Percentiles rank a stretch among this genome's conserved stretches.
Evolutionary conservation across 768 basidiomycete species (phyloP).

Genomic region (Tricholoma sp.): DNA sequence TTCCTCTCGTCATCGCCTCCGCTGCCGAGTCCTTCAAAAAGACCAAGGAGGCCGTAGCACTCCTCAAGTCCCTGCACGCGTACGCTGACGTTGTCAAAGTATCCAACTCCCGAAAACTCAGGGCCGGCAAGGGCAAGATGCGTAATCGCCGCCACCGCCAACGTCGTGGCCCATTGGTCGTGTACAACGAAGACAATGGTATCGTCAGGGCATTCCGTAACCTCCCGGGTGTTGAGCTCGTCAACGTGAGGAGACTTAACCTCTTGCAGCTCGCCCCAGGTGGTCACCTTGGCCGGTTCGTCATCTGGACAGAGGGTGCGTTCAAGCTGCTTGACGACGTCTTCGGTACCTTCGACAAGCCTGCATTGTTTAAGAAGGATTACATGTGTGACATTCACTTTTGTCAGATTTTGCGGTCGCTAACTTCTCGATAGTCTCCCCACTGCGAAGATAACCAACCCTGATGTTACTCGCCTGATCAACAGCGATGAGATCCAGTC

Average conservation of each 20-base stretch:
- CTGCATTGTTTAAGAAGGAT: constrained; percentile 82
- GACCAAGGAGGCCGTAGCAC: constrained; percentile 94
- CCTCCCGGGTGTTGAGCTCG: constrained; percentile 95
- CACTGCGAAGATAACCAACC: constrained; percentile 93
- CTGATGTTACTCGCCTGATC: constrained; percentile 95
- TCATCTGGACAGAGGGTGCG: constrained; percentile 98
- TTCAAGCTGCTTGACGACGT: constrained; percentile 91
- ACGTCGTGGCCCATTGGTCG: constrained; percentile 94
- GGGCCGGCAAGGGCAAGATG: constrained; percentile 96
- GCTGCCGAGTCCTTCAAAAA: constrained; percentile 84
- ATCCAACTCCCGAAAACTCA: constrained; percentile 93
- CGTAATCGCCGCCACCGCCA: constrained; percentile 96
- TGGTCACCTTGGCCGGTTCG: constrained; percentile 97
- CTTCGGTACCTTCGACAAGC: constrained; percentile 92
- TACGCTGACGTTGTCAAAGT: constrained; percentile 95
- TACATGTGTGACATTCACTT: constrained; percentile 55
- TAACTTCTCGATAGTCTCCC: constrained; percentile 59
- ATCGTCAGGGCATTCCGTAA: constrained; percentile 99
- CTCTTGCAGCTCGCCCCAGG: constrained; percentile 98
- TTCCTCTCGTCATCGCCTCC: constrained; percentile 85
- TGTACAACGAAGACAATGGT: constrained; percentile 96
- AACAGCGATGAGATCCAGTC: constrained; percentile 99
- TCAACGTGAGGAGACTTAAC: constrained; percentile 91
- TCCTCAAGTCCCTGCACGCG: constrained; percentile 86
- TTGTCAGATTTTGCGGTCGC: background rate